Evolutionary conservation across 1,284 basidiomycete species (phyloP), one percentile per base, ranked within the genome.

Genomic region (Moesziomyces sp.): DNA sequence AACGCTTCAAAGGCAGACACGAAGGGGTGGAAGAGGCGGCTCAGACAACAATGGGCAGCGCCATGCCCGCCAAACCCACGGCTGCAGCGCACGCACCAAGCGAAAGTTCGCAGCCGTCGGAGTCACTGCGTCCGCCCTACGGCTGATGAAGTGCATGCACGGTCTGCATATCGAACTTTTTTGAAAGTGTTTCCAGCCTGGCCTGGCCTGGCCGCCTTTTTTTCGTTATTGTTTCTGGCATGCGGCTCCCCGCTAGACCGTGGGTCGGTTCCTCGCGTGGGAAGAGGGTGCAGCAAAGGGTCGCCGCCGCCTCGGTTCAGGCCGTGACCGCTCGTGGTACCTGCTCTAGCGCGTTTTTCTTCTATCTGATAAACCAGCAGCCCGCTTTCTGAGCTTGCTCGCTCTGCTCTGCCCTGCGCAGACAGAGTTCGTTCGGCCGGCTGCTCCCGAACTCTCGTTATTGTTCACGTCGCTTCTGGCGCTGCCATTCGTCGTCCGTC

Each of bases 361-460:
- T 59, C 51, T 53, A 59, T 59, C 58, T 53, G 58, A 59, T 59
- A 59, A 59, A 58, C 43, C n/a, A 50, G 24, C 13, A 43, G 19
- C 26, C 26, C 52, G 30, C 30, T 34, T 28, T 7, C 26, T 34
- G 30, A 34, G 30, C 30, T 34, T 46, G 14, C 10, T 6, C 30
- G 30, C 26, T 34, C 26, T 19, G 21, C 21, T 7, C 4, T 52
- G 5, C 26, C 30, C 23, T 10, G 26, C 45, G 43, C 52, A 45
- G 13, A 21, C 43, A 34, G 40, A 23, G 26, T 35, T 16, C 14
- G 26, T 34, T 34, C 30, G 38, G 38, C 38, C 38, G 38, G 38
- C 13, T 40, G 38, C 14, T 40, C 38, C 38, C 16, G 38, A 40
- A 7, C 26, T 28, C 7, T 28, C 16, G 5, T 18, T 9, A 30